Evolutionary conservation across 768 basidiomycete genomes (phyloP).

Genomic region (Amanita thiersii): DNA sequence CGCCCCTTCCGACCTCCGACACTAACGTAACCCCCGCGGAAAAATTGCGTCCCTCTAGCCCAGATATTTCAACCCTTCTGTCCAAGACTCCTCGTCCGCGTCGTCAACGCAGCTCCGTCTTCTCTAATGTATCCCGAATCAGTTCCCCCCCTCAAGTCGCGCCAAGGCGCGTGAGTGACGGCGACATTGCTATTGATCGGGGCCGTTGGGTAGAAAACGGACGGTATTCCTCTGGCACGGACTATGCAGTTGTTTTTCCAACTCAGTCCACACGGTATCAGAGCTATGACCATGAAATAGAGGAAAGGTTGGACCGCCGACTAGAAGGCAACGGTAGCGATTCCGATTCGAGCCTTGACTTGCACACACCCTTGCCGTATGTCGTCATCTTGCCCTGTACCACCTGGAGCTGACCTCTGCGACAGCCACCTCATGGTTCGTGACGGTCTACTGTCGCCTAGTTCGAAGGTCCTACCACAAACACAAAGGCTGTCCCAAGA

Average conservation of each 20-base stretch:
- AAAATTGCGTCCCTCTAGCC: conserved; percentile 17
- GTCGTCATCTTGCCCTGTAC: conserved; percentile 16
- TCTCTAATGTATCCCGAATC: not conserved
- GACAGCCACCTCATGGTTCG: conserved; percentile 56
- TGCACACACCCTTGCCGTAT: conserved; percentile 64
- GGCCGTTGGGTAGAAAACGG: not conserved
- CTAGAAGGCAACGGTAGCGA: conserved; percentile 27
- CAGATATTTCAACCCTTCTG: conserved; percentile 32
- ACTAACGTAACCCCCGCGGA: conserved; percentile 7
- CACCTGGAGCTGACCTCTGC: conserved; percentile 2
- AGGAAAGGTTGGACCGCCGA: conserved; percentile 14
- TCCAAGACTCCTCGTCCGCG: conserved; percentile 28
- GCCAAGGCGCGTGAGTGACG: conserved; percentile 11
- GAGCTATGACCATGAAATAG: not conserved
- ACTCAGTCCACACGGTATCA: not conserved
- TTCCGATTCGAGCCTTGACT: conserved; percentile 58
- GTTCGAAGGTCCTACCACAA: conserved; percentile 49
- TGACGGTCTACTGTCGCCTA: conserved; percentile 57
- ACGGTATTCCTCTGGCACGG: not conserved
- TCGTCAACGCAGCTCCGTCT: conserved; percentile 5
- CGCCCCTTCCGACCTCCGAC: not conserved
- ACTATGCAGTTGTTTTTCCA: conserved; percentile 1
- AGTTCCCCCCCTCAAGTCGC: conserved; percentile 3
- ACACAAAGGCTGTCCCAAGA: conserved; percentile 15
- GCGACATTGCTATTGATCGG: conserved; percentile 1